Percentiles rank a stretch among this genome's conserved stretches.
These are phyloP conservation scores for Phytophthora vignae DNA, from an alignment of 352 stramenopile species.

Conservation along the genomic window DNA sequence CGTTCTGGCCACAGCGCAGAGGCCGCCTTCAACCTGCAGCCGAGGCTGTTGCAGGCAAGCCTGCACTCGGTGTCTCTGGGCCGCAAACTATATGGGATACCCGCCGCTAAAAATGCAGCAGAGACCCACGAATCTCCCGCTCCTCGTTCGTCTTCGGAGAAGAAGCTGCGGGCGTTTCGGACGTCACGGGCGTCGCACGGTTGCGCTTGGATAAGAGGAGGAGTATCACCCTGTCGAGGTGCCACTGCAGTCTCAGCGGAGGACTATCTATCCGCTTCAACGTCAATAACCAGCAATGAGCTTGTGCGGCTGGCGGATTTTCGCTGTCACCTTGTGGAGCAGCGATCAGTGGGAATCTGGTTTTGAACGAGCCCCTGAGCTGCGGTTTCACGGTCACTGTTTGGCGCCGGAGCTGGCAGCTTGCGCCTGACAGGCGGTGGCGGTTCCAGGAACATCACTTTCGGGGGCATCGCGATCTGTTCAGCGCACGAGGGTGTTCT, in stretches of 20 bases:
- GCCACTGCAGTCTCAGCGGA: slow-evolving; percentile 10
- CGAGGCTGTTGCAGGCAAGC: background rate
- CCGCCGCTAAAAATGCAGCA: background rate
- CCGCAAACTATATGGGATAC: slow-evolving; percentile 1
- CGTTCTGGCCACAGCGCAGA: background rate
- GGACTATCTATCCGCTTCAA: slow-evolving; percentile 12
- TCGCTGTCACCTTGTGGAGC: background rate
- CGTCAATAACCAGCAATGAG: background rate
- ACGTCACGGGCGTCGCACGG: slow-evolving; percentile 23
- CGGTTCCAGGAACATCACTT: background rate
- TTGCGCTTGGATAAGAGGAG: slow-evolving; percentile 34
- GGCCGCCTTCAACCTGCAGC: background rate
- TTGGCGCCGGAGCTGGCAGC: slow-evolving; percentile 5
- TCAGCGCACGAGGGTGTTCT: slow-evolving; percentile 5
- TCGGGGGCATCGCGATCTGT: background rate
- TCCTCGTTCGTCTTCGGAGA: background rate
- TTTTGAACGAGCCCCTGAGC: background rate
- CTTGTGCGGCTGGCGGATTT: background rate
- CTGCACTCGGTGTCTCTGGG: background rate
- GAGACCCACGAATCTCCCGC: background rate
- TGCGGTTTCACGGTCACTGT: slow-evolving; percentile 11
- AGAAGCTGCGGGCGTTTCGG: background rate
- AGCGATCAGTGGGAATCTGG: slow-evolving; percentile 18
- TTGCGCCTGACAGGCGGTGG: slow-evolving; percentile 1
- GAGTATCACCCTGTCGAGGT: background rate